phyloP scores from a whole-genome alignment of 2,329 filamentous ascomycete species.

The Clonostachys chloroleuca region DNA sequence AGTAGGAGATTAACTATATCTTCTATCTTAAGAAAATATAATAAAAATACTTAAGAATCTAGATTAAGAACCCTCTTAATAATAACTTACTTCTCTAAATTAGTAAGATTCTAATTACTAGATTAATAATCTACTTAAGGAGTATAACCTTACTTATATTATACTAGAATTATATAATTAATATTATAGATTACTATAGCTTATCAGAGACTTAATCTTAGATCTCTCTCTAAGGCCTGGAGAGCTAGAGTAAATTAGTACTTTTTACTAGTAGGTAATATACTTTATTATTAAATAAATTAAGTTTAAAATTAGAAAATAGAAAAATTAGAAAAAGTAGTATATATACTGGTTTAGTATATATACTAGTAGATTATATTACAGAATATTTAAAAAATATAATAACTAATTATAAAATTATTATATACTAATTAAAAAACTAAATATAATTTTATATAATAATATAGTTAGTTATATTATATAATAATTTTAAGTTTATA shows the following conservation, averaged over 20 bases:
- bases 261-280: slow-evolving; percentile 1
- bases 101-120: no score
- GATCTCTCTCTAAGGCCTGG: no score
- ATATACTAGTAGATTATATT: background rate
- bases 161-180: slow-evolving; percentile 2
- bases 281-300: no score
- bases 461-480: slow-evolving; percentile 2
- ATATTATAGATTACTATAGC: slow-evolving; percentile 1
- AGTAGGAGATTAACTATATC: no score
- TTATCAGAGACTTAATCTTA: slow-evolving; percentile 1
- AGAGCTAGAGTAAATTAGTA: slow-evolving; percentile 1
- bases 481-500: slow-evolving; percentile 1
- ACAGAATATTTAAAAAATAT: slow-evolving; percentile 1
- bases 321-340: background rate
- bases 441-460: slow-evolving; percentile 1
- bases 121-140: background rate
- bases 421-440: background rate
- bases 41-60: no score
- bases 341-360: slow-evolving; percentile 1
- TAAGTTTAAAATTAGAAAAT: no score
- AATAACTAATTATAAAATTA: slow-evolving; percentile 1
- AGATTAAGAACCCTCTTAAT: no score
- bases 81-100: no score
- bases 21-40: no score
- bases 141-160: background rate